Conservation (phyloP, 169 alveolate species). For the Babesia ovata region DNA sequence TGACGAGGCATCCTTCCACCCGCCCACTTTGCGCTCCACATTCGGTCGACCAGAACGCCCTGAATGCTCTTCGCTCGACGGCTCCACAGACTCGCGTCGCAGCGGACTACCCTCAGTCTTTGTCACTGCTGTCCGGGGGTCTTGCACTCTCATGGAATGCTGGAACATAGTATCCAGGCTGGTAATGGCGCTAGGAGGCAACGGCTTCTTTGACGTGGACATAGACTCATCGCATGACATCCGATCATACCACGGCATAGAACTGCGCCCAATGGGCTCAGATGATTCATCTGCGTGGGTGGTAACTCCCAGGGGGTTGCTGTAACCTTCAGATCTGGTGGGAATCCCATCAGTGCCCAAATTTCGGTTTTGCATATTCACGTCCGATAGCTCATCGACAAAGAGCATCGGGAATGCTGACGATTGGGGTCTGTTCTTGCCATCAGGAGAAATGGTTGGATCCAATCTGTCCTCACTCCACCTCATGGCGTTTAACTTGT, state of each 20-base stretch:
- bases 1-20: conserved; percentile 21
- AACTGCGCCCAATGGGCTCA: background rate
- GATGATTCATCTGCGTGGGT: background rate
- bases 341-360: background rate
- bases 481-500: conserved; percentile 1
- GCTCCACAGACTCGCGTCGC: too few relatives aligned
- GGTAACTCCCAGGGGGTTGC: background rate
- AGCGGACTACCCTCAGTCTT: background rate
- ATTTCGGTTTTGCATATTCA: background rate
- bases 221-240: background rate
- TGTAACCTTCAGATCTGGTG: background rate
- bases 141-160: background rate
- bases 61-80: background rate
- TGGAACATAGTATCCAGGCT: conserved; percentile 23
- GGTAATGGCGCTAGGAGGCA: background rate
- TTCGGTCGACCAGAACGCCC: conserved; percentile 5
- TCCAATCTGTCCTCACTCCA: conserved; percentile 14
- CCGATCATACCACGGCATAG: conserved; percentile 19
- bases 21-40: conserved; percentile 15
- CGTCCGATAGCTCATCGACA: background rate
- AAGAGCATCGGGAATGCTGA: background rate
- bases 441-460: background rate
- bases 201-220: background rate
- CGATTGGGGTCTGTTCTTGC: background rate
- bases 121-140: background rate